Base-by-base conservation (phyloP, 2,329 filamentous ascomycete genomes). In the Trematosphaeria pertusa region DNA sequence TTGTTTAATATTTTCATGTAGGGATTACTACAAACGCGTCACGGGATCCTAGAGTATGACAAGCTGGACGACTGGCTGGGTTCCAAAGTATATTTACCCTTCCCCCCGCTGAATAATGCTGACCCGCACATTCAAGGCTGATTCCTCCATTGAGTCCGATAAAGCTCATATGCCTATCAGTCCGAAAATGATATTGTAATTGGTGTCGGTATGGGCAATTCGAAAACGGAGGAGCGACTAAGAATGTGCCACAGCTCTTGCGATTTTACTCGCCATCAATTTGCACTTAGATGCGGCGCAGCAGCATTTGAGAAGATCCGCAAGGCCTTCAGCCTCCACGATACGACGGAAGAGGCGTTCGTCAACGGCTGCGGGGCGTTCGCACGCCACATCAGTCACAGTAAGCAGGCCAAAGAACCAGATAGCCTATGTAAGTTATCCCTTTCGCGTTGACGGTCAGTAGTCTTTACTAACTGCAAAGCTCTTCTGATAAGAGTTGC, bases 351-450 rank as follows among this genome's bases (percentile, higher is more conserved):
- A 19, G 48, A 52, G 34, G 48, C 37, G 7, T 42, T 55, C n/a
- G 17, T 38, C 17, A 51, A 46, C 31, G 52, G 49, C 17, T 52
- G 52, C 31, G 52, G 52, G 21, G 31, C 45, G 7, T 55, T 55
- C 33, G 30, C 39, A 18, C 34, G 45, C 4, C 37, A 43, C 20
- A 33, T 44, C 7, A 22, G 11, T 8, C 34, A 14, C 9, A 37
- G 28, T 9, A 30, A n/a, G 14, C 5, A 17, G 5, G 35, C 33
- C 6, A 11, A 10, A 9, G 38, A 31, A 7, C 4, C 36, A 12
- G 15, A 43, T 4, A 34, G 36, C 12, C 38, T 48, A 10, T 33
- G 40, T 53, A 35, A 28, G 36, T 21, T n/a, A n/a, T n/a, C n/a
- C n/a, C n/a, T n/a, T n/a, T n/a, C n/a, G n/a, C n/a, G n/a, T n/a